Conservation (phyloP, 257 asterid species). For the Solanum appendiculatum region DNA sequence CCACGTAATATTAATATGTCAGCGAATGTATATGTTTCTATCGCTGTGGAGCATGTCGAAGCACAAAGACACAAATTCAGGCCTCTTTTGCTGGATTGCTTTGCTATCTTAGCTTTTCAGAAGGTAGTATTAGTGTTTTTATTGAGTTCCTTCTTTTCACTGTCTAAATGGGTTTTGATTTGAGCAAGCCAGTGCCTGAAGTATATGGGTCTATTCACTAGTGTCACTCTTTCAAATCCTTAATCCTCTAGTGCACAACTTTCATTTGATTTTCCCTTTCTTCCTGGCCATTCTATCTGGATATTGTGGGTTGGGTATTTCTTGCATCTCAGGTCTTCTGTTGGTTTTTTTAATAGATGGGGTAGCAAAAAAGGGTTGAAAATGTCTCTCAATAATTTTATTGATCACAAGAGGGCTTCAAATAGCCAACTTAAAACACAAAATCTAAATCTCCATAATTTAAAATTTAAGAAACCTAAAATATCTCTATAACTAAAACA, state of each 20-base stretch:
- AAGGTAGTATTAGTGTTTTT: conserved; percentile 28
- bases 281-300: neutral
- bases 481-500: too few relatives aligned
- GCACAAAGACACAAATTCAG: conserved; percentile 67
- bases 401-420: too few relatives aligned
- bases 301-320: neutral
- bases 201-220: neutral
- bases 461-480: neutral
- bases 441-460: neutral
- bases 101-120: conserved; percentile 39
- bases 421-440: neutral
- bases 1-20: conserved; percentile 20
- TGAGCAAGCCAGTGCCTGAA: neutral
- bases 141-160: neutral
- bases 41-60: conserved; percentile 41
- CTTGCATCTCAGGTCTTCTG: neutral
- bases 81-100: conserved; percentile 62
- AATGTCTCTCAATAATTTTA: neutral
- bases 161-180: neutral
- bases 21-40: conserved; percentile 39
- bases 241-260: neutral
- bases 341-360: neutral
- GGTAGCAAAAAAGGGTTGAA: neutral
- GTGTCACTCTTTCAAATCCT: neutral
- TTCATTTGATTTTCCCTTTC: neutral